Evolutionary conservation across 139 green algal species (phyloP).

Genomic region (Zygnema cylindricum): DNA sequence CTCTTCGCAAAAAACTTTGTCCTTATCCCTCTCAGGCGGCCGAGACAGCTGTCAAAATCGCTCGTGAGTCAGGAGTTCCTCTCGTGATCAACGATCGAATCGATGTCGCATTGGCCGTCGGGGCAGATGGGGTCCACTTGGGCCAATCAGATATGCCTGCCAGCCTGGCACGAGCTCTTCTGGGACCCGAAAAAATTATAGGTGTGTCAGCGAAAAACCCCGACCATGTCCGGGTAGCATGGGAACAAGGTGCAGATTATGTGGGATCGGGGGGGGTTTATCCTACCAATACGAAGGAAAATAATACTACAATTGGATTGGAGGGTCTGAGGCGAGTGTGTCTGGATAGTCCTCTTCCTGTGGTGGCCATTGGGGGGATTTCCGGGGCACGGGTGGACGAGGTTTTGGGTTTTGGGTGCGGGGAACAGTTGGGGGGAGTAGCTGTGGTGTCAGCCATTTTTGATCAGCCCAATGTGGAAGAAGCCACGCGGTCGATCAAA

Average conservation of each 20-base stretch:
- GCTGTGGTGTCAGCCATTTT: constrained; percentile 86
- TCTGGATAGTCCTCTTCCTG: constrained; percentile 69
- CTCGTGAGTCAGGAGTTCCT: constrained; percentile 68
- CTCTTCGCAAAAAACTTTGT: too few species aligned
- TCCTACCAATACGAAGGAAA: constrained; percentile 83
- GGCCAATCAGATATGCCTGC: constrained; percentile 86
- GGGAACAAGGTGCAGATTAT: constrained; percentile 87
- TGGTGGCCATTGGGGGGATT: constrained; percentile 91
- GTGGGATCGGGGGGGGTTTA: constrained; percentile 80
- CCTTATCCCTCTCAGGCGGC: constrained; percentile 49
- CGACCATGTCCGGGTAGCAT: constrained; percentile 70
- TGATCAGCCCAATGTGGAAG: constrained; percentile 64
- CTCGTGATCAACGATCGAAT: constrained; percentile 95
- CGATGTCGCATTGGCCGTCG: constrained; percentile 86
- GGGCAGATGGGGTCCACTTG: constrained; percentile 85
- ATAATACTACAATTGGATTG: constrained; percentile 77
- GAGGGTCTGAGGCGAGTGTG: constrained; percentile 74
- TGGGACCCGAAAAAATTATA: constrained; percentile 79
- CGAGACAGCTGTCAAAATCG: constrained; percentile 45
- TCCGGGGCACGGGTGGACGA: constrained; percentile 67
- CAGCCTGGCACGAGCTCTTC: constrained; percentile 65
- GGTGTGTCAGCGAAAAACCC: constrained; percentile 84
- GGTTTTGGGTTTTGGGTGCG: not conserved
- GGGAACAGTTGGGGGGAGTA: constrained; percentile 71
- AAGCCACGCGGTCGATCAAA: constrained; percentile 65